phyloP scores from a whole-genome alignment of 257 asterid species.

The Solanum raphanifolium region DNA sequence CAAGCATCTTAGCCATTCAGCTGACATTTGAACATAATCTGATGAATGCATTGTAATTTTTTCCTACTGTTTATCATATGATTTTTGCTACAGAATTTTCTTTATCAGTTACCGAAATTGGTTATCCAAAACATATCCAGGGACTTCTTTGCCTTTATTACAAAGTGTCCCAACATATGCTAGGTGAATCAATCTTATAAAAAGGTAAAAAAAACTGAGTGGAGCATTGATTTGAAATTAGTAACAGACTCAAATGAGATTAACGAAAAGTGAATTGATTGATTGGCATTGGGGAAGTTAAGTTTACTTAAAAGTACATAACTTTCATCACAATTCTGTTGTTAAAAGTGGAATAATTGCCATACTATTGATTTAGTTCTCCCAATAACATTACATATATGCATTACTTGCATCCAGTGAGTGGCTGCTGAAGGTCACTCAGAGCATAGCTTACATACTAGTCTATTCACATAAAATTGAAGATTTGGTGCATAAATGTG shows the following conservation, averaged over 20 bases:
- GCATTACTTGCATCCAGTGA: background rate
- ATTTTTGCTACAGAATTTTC: background rate
- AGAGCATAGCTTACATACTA: background rate
- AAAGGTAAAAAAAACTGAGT: no score
- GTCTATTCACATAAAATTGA: background rate
- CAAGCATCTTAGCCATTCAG: background rate
- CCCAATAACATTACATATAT: background rate
- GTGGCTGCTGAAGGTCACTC: background rate
- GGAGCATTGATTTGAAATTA: background rate
- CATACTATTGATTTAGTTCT: background rate
- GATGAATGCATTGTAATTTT: background rate
- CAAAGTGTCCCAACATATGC: background rate
- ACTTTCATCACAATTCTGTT: background rate
- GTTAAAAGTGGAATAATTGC: background rate
- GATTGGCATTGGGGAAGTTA: background rate
- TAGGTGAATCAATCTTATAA: background rate
- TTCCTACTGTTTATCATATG: background rate
- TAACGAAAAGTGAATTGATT: background rate
- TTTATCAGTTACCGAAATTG: background rate
- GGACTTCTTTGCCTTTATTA: background rate
- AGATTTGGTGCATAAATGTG: background rate
- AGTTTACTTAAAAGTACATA: background rate
- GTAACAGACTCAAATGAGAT: background rate
- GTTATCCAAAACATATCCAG: background rate
- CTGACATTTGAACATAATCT: background rate